Evolutionary conservation across 2,329 filamentous ascomycete genomes (phyloP).

Genomic region (Colletotrichum sp.): DNA sequence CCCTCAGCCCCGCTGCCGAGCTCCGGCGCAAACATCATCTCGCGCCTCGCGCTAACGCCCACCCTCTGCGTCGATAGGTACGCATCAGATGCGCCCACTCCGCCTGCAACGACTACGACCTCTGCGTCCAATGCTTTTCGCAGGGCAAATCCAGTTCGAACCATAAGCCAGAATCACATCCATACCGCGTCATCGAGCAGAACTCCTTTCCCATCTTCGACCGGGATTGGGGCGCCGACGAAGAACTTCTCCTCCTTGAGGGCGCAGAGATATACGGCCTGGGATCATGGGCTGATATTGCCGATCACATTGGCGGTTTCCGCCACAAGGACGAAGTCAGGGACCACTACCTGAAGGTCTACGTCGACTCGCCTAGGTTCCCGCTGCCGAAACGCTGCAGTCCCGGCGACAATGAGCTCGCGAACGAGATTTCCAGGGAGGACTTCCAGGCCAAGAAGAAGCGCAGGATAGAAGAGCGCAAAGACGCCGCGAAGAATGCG

Average conservation of each 20-base stretch:
- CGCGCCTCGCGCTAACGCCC: slow-evolving; percentile 13
- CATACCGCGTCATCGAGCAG: slow-evolving; percentile 94
- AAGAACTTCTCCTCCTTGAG: slow-evolving; percentile 91
- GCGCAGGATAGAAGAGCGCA: slow-evolving; percentile 87
- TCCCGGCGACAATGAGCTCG: slow-evolving; percentile 78
- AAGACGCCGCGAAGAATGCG: slow-evolving; percentile 84
- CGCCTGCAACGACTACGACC: slow-evolving; percentile 90
- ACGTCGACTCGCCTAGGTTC: slow-evolving; percentile 82
- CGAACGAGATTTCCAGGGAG: slow-evolving; percentile 83
- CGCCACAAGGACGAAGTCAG: slow-evolving; percentile 94
- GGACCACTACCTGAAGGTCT: slow-evolving; percentile 90
- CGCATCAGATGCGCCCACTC: slow-evolving; percentile 89
- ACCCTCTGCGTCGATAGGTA: slow-evolving; percentile 65
- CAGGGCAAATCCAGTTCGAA: slow-evolving; percentile 80
- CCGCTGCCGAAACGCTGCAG: slow-evolving; percentile 87
- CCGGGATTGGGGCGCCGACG: slow-evolving; percentile 94
- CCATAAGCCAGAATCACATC: slow-evolving; percentile 85
- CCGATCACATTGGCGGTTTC: slow-evolving; percentile 96
- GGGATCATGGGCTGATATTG: slow-evolving; percentile 97
- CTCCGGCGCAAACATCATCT: background rate
- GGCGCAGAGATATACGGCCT: slow-evolving; percentile 95
- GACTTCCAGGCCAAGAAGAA: slow-evolving; percentile 95
- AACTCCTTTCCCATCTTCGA: slow-evolving; percentile 98
- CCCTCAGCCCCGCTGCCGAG: background rate
- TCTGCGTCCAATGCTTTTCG: slow-evolving; percentile 94